phyloP scores from a whole-genome alignment of 1,284 basidiomycete genomes.

The Salmacisia buchloeana region DNA sequence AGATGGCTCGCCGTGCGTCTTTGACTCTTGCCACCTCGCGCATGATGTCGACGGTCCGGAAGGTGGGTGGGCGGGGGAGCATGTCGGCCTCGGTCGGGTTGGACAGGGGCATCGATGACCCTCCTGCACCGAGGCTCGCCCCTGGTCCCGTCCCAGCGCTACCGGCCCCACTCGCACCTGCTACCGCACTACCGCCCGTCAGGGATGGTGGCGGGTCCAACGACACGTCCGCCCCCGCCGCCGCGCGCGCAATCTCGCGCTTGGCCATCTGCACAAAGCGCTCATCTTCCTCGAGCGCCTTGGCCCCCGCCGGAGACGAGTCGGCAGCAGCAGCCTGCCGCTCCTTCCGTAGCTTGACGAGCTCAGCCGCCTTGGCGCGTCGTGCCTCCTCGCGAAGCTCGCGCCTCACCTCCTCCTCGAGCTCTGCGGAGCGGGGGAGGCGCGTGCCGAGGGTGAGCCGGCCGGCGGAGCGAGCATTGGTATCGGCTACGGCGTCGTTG shows the following conservation, averaged over 20 bases:
- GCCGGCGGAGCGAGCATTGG: conserved; percentile 42
- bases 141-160: too few species aligned
- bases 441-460: conserved; percentile 44
- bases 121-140: too few species aligned
- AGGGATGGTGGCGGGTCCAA: too few species aligned
- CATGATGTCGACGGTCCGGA: conserved; percentile 80
- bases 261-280: conserved; percentile 1
- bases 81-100: conserved; percentile 58
- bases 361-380: conserved; percentile 16
- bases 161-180: too few species aligned
- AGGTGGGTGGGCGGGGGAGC: conserved; percentile 67
- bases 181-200: too few species aligned
- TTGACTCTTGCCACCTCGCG: conserved; percentile 83
- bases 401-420: conserved; percentile 42
- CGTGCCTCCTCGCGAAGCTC: conserved; percentile 34
- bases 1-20: conserved; percentile 60
- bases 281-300: conserved; percentile 5
- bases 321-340: neutral
- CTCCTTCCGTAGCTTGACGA: neutral
- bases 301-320: conserved; percentile 10
- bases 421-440: conserved; percentile 40
- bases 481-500: conserved; percentile 41
- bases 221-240: neutral
- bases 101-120: neutral
- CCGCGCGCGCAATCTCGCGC: neutral